phyloP scores from a whole-genome alignment of 1,284 basidiomycete species.

The Abortiporus biennis region DNA sequence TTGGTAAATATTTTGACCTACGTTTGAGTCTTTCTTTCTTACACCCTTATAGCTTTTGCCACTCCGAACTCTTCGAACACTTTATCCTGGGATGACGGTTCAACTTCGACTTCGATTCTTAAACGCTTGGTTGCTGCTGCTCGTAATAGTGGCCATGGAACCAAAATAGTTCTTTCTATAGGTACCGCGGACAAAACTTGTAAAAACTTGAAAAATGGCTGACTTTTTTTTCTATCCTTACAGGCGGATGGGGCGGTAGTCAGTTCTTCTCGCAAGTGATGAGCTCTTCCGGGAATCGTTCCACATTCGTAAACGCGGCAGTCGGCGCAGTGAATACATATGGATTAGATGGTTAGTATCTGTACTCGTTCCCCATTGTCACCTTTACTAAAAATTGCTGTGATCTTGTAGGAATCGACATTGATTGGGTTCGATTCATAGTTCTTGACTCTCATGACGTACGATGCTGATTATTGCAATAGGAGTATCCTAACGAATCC shows the following conservation, averaged over 20 bases:
- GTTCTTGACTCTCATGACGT: neutral
- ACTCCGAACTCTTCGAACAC: conserved; percentile 54
- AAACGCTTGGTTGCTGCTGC: conserved; percentile 56
- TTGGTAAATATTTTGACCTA: conserved; percentile 27
- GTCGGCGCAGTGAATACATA: conserved; percentile 53
- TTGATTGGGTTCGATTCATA: conserved; percentile 52
- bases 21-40: conserved; percentile 2
- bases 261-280: conserved; percentile 63
- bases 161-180: conserved; percentile 67
- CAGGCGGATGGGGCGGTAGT: conserved; percentile 49
- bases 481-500: conserved; percentile 67
- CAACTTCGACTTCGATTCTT: conserved; percentile 45
- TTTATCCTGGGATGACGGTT: conserved; percentile 53
- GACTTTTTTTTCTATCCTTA: neutral
- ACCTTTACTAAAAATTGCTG: neutral
- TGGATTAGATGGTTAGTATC: conserved; percentile 49
- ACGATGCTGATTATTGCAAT: neutral
- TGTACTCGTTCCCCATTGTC: neutral
- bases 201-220: neutral
- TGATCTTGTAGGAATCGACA: conserved; percentile 44
- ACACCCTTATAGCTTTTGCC: conserved; percentile 55
- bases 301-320: conserved; percentile 58
- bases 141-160: conserved; percentile 49
- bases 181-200: conserved; percentile 41
- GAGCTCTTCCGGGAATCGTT: conserved; percentile 39